Conservation (phyloP, 2,329 filamentous ascomycete genomes). For the Triangularia verruculosa region DNA sequence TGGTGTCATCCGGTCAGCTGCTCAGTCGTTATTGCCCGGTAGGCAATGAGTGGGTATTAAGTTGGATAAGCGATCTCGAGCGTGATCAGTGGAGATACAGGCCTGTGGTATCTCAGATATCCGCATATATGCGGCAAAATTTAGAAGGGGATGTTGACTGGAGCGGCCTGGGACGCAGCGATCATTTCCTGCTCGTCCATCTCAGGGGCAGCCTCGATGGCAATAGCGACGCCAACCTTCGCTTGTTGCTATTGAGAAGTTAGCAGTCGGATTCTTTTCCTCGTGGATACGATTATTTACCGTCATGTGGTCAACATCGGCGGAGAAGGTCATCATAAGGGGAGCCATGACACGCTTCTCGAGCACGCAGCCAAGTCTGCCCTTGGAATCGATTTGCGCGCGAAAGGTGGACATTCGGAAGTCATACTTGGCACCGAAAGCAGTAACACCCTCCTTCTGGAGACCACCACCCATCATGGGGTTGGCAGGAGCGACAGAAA, state of each 20-base stretch:
- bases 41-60: constrained; percentile 12
- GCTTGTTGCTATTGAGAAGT: constrained; percentile 70
- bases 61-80: constrained; percentile 22
- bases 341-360: constrained; percentile 95
- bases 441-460: constrained; percentile 84
- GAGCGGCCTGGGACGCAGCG: constrained; percentile 46
- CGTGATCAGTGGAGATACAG: constrained; percentile 2
- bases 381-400: constrained; percentile 91
- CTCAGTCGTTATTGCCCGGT: constrained; percentile 2
- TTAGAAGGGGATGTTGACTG: constrained; percentile 65
- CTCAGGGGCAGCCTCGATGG: constrained; percentile 80
- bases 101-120: constrained; percentile 11
- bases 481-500: constrained; percentile 70
- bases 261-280: constrained; percentile 24
- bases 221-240: constrained; percentile 92
- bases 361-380: constrained; percentile 86
- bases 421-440: constrained; percentile 95
- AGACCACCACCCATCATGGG: constrained; percentile 72
- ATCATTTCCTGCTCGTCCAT: constrained; percentile 75
- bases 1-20: neutral
- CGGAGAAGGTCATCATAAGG: constrained; percentile 90
- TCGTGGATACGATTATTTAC: constrained; percentile 54
- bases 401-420: constrained; percentile 95
- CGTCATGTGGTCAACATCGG: constrained; percentile 93
- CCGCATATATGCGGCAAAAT: constrained; percentile 1